Percentiles rank a stretch among this genome's conserved stretches.
Evolutionary conservation across 805 yeast genomes (phyloP).

Genomic region (Candida silvicultrix): DNA sequence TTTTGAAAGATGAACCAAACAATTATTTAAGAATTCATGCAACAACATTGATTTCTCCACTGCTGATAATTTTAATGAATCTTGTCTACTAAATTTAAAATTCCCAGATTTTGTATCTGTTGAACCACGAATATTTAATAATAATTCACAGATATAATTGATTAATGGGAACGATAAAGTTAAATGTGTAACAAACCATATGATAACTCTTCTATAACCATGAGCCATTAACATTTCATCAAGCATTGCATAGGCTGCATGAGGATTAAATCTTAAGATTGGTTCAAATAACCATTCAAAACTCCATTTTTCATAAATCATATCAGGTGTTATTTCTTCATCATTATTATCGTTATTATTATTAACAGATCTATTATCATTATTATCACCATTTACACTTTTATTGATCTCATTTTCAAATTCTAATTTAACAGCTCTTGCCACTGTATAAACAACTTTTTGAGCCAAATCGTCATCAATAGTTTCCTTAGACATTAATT

Average conservation of each 20-base stretch:
- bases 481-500: slow-evolving; percentile 21
- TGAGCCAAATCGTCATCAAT: slow-evolving; percentile 28
- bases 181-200: slow-evolving; percentile 64
- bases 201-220: slow-evolving; percentile 55
- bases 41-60: slow-evolving; percentile 61
- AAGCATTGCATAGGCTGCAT: slow-evolving; percentile 46
- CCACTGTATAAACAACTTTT: slow-evolving; percentile 40
- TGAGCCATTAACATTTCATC: slow-evolving; percentile 69
- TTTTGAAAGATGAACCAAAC: slow-evolving; percentile 36
- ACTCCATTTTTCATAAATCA: slow-evolving; percentile 41
- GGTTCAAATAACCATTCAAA: slow-evolving; percentile 42
- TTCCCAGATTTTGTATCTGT: slow-evolving; percentile 3
- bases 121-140: slow-evolving; percentile 49
- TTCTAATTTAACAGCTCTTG: slow-evolving; percentile 44
- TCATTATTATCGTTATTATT: slow-evolving; percentile 1
- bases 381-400: slow-evolving; percentile 19
- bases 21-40: slow-evolving; percentile 63
- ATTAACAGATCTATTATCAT: slow-evolving; percentile 1
- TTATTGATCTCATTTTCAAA: slow-evolving; percentile 26
- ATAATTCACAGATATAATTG: slow-evolving; percentile 56
- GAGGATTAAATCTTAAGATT: slow-evolving; percentile 44
- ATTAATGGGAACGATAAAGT: slow-evolving; percentile 49
- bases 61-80: slow-evolving; percentile 44
- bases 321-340: slow-evolving; percentile 38
- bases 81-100: slow-evolving; percentile 49